A percentile compares a stretch with the other conserved stretches of the same genome.
Conservation (phyloP, 306 rosid genomes). For the Sesbania bispinosa region DNA sequence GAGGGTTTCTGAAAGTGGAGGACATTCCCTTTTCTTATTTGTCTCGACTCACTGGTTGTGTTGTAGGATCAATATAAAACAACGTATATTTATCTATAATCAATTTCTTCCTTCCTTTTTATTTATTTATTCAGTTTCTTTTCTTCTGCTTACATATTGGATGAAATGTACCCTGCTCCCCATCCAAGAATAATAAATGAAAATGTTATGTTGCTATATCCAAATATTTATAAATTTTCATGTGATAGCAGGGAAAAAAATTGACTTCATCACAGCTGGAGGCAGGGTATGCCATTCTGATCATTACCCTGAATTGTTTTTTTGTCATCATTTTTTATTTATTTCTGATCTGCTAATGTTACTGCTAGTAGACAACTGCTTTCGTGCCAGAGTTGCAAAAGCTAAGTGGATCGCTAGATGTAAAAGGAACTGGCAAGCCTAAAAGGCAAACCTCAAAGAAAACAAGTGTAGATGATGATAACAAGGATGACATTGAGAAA, state of each 20-base stretch:
- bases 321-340: neutral
- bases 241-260: constrained; percentile 68
- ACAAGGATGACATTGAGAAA: constrained; percentile 34
- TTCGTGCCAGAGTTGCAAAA: constrained; percentile 90
- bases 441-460: constrained; percentile 46
- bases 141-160: neutral
- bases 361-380: constrained; percentile 73
- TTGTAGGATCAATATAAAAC: constrained; percentile 1
- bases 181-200: neutral
- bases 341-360: constrained; percentile 24
- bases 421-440: constrained; percentile 45
- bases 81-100: neutral
- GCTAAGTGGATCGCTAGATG: constrained; percentile 53
- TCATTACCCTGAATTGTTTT: constrained; percentile 1
- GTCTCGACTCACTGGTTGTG: neutral
- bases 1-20: neutral
- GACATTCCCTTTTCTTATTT: neutral
- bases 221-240: constrained; percentile 17
- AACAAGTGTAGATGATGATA: constrained; percentile 25
- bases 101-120: neutral
- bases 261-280: constrained; percentile 84
- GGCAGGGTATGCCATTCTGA: constrained; percentile 74
- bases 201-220: neutral
- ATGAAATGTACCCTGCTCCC: neutral
- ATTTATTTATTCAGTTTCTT: neutral